Evolutionary conservation across 2,329 filamentous ascomycete species (phyloP).

Genomic region (Atkinsonella texensis): DNA sequence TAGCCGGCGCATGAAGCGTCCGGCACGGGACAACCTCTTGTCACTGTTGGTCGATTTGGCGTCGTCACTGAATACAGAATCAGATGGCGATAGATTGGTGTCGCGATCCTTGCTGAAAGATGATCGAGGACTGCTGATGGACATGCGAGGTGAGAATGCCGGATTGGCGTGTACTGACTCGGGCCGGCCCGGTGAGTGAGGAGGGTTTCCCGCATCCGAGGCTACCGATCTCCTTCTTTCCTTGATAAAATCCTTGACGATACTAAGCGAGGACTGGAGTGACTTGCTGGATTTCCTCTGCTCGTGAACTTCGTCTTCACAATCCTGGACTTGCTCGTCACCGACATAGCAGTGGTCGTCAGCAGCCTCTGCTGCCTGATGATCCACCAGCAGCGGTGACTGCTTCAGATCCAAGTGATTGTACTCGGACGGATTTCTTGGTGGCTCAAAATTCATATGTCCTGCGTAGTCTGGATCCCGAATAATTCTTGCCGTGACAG

Average conservation of each 20-base stretch:
- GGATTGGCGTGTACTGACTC: constrained; percentile 33
- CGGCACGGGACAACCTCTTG: constrained; percentile 38
- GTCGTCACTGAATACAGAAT: constrained; percentile 36
- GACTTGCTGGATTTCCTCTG: constrained; percentile 25
- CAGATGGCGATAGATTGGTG: constrained; percentile 28
- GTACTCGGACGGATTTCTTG: constrained; percentile 31
- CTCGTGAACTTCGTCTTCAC: constrained; percentile 23
- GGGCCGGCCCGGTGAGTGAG: constrained; percentile 34
- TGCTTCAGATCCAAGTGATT: constrained; percentile 41
- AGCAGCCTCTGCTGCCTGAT: constrained; percentile 27
- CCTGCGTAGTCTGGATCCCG: constrained; percentile 44
- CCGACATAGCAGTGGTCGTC: constrained; percentile 15
- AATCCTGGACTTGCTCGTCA: constrained; percentile 26
- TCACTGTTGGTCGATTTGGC: constrained; percentile 28
- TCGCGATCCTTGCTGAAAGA: constrained; percentile 34
- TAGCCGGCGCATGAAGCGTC: constrained; percentile 46
- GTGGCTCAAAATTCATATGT: constrained; percentile 27
- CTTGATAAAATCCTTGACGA: constrained; percentile 50
- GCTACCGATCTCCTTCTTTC: constrained; percentile 42
- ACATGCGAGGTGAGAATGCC: constrained; percentile 45
- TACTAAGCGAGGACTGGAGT: constrained; percentile 45
- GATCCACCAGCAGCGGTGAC: constrained; percentile 46
- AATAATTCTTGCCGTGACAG: constrained; percentile 75
- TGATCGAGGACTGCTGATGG: constrained; percentile 49
- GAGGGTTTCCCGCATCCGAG: constrained; percentile 20